These are phyloP conservation scores for Clavariopsis aquatica DNA, from an alignment of 495 filamentous ascomycete genomes.

Conservation along the genomic window DNA sequence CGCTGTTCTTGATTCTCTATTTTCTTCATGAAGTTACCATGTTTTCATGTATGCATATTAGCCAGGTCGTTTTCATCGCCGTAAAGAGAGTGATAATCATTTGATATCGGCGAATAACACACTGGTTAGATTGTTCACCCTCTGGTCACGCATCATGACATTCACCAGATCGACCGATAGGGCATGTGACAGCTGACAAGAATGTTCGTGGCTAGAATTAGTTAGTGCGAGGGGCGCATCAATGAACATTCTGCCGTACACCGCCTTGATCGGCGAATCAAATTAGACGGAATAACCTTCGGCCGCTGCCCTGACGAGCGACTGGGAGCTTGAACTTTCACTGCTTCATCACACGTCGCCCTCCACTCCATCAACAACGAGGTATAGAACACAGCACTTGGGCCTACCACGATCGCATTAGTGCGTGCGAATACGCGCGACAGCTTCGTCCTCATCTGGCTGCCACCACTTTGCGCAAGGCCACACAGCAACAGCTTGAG, in stretches of 20 bases:
- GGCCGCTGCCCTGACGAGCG: background rate
- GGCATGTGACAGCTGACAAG: background rate
- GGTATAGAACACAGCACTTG: background rate
- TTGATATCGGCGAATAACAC: no score
- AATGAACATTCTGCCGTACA: background rate
- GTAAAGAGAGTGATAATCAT: no score
- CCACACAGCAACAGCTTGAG: slow-evolving; percentile 8
- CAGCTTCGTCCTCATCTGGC: background rate
- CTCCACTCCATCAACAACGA: background rate
- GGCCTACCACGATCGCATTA: background rate
- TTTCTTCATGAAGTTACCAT: no score
- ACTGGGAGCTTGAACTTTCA: background rate
- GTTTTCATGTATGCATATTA: no score
- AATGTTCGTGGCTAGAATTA: background rate
- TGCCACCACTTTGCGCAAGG: background rate
- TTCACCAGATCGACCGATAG: background rate
- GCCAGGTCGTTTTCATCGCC: no score
- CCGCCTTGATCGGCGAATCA: background rate
- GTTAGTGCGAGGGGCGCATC: background rate
- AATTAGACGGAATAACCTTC: background rate
- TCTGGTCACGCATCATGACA: background rate
- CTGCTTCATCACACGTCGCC: background rate
- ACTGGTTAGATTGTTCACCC: no score
- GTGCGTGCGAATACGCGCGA: background rate
- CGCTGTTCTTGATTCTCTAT: no score